Evolutionary conservation across 2,329 filamentous ascomycete genomes (phyloP).

Genomic region (Trichoderma aggressivum): DNA sequence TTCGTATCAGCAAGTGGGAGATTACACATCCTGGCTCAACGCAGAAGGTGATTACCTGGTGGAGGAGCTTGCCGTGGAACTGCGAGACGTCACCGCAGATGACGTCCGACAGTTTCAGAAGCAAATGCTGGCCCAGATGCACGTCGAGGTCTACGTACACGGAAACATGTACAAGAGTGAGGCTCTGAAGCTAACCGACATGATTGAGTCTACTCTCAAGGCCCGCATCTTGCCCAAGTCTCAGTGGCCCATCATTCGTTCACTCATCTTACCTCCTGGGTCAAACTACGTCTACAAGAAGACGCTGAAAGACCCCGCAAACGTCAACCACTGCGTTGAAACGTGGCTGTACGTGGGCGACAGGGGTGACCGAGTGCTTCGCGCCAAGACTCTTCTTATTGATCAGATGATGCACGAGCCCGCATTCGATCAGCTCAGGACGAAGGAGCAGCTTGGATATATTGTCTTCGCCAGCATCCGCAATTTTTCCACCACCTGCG

Average conservation of each 20-base stretch:
- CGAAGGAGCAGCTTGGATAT: conserved; percentile 96
- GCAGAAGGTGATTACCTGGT: conserved; percentile 74
- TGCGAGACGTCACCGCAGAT: conserved; percentile 69
- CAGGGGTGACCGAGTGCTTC: conserved; percentile 63
- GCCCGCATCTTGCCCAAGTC: conserved; percentile 68
- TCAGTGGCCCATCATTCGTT: conserved; percentile 77
- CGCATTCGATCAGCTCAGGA: conserved; percentile 88
- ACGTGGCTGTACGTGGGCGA: conserved; percentile 71
- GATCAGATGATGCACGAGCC: conserved; percentile 92
- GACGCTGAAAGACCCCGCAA: conserved; percentile 77
- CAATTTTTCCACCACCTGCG: conserved; percentile 71
- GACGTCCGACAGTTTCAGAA: conserved; percentile 75
- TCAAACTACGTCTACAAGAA: conserved; percentile 82
- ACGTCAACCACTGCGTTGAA: conserved; percentile 84
- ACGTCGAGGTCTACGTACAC: conserved; percentile 84
- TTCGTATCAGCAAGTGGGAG: conserved; percentile 83
- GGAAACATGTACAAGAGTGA: conserved; percentile 96
- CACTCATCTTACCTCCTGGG: conserved; percentile 72
- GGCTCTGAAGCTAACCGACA: conserved; percentile 76
- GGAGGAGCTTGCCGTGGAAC: conserved; percentile 73
- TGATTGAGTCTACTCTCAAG: conserved; percentile 75
- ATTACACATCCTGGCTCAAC: conserved; percentile 77
- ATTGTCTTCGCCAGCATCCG: conserved; percentile 84
- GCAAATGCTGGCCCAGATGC: conserved; percentile 75
- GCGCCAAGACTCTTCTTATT: conserved; percentile 76